phyloP scores from a whole-genome alignment of 805 yeast genomes.

The Priceomyces castillae region DNA sequence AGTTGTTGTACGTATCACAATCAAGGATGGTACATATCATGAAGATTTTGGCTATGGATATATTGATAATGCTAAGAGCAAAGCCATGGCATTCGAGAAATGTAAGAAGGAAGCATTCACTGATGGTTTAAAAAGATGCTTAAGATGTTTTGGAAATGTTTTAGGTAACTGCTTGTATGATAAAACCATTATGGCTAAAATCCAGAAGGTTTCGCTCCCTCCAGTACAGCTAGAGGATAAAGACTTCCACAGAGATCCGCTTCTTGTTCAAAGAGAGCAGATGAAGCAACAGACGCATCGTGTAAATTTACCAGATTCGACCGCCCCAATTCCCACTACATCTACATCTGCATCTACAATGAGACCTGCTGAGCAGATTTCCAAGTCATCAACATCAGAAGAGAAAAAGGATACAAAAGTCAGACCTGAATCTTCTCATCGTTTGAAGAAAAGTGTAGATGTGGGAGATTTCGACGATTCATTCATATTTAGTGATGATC shows the following conservation, averaged over 20 bases:
- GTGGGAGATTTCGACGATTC: conserved; percentile 36
- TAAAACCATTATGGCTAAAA: conserved; percentile 55
- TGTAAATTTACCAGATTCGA: conserved; percentile 7
- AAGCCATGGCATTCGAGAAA: conserved; percentile 73
- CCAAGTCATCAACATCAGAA: background rate
- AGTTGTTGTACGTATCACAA: conserved; percentile 65
- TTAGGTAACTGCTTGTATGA: conserved; percentile 85
- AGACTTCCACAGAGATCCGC: conserved; percentile 38
- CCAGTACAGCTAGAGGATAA: conserved; percentile 26
- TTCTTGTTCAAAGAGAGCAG: conserved; percentile 27
- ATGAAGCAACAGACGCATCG: conserved; percentile 12
- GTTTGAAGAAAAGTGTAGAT: conserved; percentile 11
- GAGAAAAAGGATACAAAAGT: background rate
- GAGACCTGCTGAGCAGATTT: background rate
- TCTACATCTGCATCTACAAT: background rate
- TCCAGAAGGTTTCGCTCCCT: conserved; percentile 42
- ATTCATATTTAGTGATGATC: conserved; percentile 40
- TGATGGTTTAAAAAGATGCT: conserved; percentile 75
- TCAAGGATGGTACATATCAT: conserved; percentile 79
- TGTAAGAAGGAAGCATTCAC: conserved; percentile 85
- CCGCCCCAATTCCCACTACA: background rate
- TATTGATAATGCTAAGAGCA: conserved; percentile 65
- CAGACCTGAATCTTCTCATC: background rate
- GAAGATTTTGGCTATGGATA: conserved; percentile 78
- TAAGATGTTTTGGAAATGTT: conserved; percentile 77